Conservation (phyloP, 2,329 filamentous ascomycete genomes). For the Aspergillus flavus region DNA sequence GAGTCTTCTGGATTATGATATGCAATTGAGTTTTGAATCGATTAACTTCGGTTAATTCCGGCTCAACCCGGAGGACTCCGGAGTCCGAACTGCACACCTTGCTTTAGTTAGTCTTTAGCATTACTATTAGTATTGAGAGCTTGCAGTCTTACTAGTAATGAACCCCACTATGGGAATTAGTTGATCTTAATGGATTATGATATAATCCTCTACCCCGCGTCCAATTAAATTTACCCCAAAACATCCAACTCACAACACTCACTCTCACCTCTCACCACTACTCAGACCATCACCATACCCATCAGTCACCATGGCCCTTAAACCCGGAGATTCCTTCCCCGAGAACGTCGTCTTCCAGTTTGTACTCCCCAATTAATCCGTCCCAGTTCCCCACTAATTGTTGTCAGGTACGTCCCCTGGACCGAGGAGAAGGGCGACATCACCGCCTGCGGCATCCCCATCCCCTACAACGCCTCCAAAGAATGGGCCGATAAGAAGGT, state of each 20-base stretch:
- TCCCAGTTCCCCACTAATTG: neutral
- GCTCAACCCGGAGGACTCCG: neutral
- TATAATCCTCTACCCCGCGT: neutral
- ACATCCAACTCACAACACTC: neutral
- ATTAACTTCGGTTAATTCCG: neutral
- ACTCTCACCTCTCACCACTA: neutral
- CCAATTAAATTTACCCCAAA: neutral
- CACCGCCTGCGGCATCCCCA: conserved; percentile 75
- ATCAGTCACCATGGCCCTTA: conserved; percentile 53
- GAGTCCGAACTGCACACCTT: neutral
- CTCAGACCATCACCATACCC: neutral
- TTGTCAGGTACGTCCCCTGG: conserved; percentile 72
- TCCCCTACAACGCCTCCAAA: conserved; percentile 78
- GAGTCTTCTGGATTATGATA: neutral
- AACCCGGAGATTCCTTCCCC: conserved; percentile 82
- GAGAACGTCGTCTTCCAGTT: conserved; percentile 74
- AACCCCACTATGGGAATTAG: neutral
- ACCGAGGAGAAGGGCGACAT: conserved; percentile 69
- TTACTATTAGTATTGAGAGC: too few relatives aligned
- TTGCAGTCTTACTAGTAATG: too few relatives aligned
- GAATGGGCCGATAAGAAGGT: conserved; percentile 73
- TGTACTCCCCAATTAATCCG: conserved; percentile 26
- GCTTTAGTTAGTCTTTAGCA: neutral
- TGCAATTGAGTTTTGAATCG: neutral
- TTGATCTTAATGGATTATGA: neutral